Evolutionary conservation across 768 basidiomycete species (phyloP), one percentile per base, ranked within the genome.

Genomic region (Daedaleopsis sinensis): DNA sequence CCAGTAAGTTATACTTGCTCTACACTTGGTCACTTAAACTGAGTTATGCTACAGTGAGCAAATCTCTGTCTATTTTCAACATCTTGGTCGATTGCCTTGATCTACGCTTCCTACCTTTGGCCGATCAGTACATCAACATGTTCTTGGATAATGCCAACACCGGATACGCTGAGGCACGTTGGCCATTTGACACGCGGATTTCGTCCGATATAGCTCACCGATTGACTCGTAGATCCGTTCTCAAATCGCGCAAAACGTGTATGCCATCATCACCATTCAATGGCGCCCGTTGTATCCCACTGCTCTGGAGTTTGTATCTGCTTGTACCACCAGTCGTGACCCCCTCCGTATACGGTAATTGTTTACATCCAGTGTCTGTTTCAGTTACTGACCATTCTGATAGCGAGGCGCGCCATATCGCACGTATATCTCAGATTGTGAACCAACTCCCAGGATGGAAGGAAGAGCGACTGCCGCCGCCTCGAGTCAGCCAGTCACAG

Each of bases 401-500:
- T 63, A 90, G 89, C 15, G 74, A 81, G 49, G 77, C 83, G 7
- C 77, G 80, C 54, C 87, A 90, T 71, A 77, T 84, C 58, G 75
- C 78, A 21, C 84, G 79, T 59, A 76, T 94, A 49, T 71, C 81
- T 38, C 72, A 78, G n/a, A 83, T 93, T 55, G 71, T 88, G 46
- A 72, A 71, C 23, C 78, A 85, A 39, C 74, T 97, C 49, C 85
- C 87, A 0, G 72, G 78, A 59, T 92, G 87, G 90, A 88, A 87
- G 70, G 80, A 82, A 59, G 82, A 91, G 64, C 85, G 94, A 39
- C 82, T 95, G 24, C 85, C 93, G 27, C 93, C 94, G 55, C 94
- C 94, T 0, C 83, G 92, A 59, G 92, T 92, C 59, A 88, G 84
- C 63, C 90, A 94, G 69, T 96, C 94, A 10, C 65, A 91, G 82